Base-by-base conservation (phyloP, 352 stramenopile genomes). In the Pythium apleroticum region DNA sequence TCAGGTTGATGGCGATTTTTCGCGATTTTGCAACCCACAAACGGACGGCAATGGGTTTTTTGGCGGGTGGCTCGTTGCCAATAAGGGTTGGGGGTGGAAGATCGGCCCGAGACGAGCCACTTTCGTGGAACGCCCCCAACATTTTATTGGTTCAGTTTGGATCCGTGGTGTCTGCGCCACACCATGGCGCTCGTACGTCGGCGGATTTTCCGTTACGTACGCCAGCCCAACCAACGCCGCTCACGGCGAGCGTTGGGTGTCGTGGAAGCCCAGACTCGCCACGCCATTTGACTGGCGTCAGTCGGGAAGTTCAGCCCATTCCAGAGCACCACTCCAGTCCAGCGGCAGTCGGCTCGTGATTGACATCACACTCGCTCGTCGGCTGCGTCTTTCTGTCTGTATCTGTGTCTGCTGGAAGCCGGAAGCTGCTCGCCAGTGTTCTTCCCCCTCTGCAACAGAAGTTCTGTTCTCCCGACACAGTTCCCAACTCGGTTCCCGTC, bases 51-150 rank as follows among this genome's bases (percentile, higher is more conserved):
- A 27, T 14, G 17, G 30, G 5, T 3, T 17, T 20, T 24, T 24
- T 22, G 35, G 7, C 12, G 10, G 17, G 39, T 46, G 39, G 19
- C 33, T 14, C 22, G 33, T 58, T 39, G 22, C 22, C 30, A 19
- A 24, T 49, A 56, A 63, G 59, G 59, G 59, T 3, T 66, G 57
- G 59, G 58, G 31, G 48, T 41, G 14, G 24, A 37, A 22, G n/a
- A 39, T 50, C 48, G n/a, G 30, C 43, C 49, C 27, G 52, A 66
- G 59, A 66, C 59, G 59, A 66, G 59, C 59, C 59, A 66, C 28
- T 58, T 58, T 65, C 58, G 33, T 33, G 49, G 54, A 45, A 30
- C 8, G 28, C n/a, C 37, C 17, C 28, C 15, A 24, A 41, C 17
- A 31, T 49, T 63, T 49, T 55, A 50, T 50, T 50, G 43, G 43